Base-by-base conservation (phyloP, 1,284 basidiomycete species). In the Tilletiaria anomala region DNA sequence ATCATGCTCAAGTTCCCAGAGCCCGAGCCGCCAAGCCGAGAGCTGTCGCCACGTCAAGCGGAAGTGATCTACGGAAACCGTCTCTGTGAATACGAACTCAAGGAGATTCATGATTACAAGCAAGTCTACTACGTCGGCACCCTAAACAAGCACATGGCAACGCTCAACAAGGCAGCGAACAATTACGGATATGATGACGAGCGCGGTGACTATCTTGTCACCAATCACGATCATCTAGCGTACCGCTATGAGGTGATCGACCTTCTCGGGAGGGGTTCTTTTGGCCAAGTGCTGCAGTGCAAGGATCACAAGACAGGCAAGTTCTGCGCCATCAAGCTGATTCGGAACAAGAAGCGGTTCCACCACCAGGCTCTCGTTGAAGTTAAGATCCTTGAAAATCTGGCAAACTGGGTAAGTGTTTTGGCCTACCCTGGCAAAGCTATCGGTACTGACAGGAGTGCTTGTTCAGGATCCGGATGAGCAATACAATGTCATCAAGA, bases 181-280 rank as follows among this genome's bases (percentile, higher is more conserved):
- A 99, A 99, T 67, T 79, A 83, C 61, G 85, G 93, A 23, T 99
- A 91, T 61, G 93, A 99, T 65, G 93, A 99, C 65, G 93, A 99
- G 35, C 80, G 93, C 16, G 93, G 93, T 23, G 93, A 99, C 70
- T 99, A 97, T 61, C 77, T 82, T 6, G 79, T 97, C 40, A 78
- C 93, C 49, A 76, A 78, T 46, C 79, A 79, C 45, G 93, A 99
- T 68, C 93, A 99, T 70, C 76, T 99, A 39, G 83, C 83, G 29
- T 99, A 84, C 69, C 83, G 93, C 11, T 99, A 97, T 68, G 89
- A 97, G 69, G 74, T 97, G 44, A 75, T 87, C 40, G 84, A 83
- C 54, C 80, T 84, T 2, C 77, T 97, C 20, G 93, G 93, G 32
- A 94, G 97, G 69, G 93, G 93, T 19, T 96, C 91, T 6, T 99